A percentile compares a stretch with the other conserved stretches of the same genome.
These are phyloP conservation scores for Lactarius tabidus DNA, from an alignment of 768 basidiomycete genomes.

Conservation along the genomic window DNA sequence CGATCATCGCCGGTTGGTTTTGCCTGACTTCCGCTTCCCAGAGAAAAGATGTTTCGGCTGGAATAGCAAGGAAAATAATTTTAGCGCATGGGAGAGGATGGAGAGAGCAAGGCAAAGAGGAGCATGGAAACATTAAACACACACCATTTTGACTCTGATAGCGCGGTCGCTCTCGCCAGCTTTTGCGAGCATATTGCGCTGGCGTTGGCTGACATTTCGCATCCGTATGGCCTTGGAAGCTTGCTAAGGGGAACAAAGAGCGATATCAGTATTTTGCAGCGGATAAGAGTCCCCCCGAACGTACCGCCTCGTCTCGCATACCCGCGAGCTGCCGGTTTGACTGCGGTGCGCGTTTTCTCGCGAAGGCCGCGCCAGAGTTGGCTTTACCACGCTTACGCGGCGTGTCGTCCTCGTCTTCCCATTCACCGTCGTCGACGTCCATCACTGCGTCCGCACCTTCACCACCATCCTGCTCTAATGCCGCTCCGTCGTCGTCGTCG, in stretches of 20 bases:
- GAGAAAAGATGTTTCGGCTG: constrained; percentile 86
- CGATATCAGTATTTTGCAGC: neutral
- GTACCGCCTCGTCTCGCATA: constrained; percentile 68
- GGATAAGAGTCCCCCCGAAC: constrained; percentile 28
- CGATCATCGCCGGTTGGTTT: constrained; percentile 68
- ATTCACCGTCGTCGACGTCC: constrained; percentile 46
- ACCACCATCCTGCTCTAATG: constrained; percentile 39
- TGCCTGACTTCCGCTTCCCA: constrained; percentile 81
- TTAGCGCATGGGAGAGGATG: neutral
- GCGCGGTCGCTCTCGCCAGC: constrained; percentile 87
- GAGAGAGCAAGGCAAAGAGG: neutral
- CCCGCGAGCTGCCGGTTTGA: constrained; percentile 75
- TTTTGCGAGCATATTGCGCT: constrained; percentile 82
- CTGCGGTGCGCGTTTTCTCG: constrained; percentile 54
- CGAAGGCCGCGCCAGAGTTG: constrained; percentile 52
- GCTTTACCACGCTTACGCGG: constrained; percentile 59
- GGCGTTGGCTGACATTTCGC: constrained; percentile 82
- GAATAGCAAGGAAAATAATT: constrained; percentile 13
- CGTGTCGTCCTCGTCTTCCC: constrained; percentile 37
- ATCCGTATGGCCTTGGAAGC: constrained; percentile 72
- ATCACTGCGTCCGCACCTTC: constrained; percentile 33
- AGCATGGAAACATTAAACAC: constrained; percentile 27
- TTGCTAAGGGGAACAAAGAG: constrained; percentile 49
- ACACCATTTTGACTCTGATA: constrained; percentile 79
- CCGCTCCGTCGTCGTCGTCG: constrained; percentile 36